Evolutionary conservation across 2,329 filamentous ascomycete genomes (phyloP), one percentile per base, ranked within the genome.

Genomic region (Calonectria honghensis): DNA sequence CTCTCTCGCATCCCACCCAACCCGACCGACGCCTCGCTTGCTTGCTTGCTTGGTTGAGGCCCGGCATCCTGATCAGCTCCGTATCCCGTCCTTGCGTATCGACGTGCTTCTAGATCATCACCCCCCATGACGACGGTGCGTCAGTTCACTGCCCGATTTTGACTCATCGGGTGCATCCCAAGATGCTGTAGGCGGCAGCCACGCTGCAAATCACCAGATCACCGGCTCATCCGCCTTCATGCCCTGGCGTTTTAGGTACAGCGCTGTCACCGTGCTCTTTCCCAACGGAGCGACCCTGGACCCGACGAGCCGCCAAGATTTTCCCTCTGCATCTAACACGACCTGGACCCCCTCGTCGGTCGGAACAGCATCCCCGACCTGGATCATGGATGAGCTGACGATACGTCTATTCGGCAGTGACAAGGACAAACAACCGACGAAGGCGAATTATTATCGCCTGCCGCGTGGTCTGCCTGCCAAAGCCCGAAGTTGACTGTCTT

Each of bases 41-140:
- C 24, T 68, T 37, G 6, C 48, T n/a, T 52, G n/a, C 24, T 68
- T 37, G 6, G 32, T 37, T 51, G 50, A 68, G 45, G 45, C 65
- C 50, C 65, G 48, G 45, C 65, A 57, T 27, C 65, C 16, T 68
- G 48, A 41, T 45, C 24, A 52, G 32, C 50, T 35, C 65, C 65
- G 65, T 27, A 37, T 51, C 18, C 57, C 50, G 48, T 51, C 65
- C 14, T n/a, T 29, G 31, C 39, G 65, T 18, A 14, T 68, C 65
- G 32, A 52, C 65, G n/a, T 54, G 65, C 35, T 68, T 68, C 65
- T 37, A 68, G 65, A 68, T 68, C 65, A 41, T 45, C 65, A 31
- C 65, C 51, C 65, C 64, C 29, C 31, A 68, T 51, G 48, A 51
- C 48, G 65, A 65, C 31, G 61, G 61, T 50, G 61, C 61, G 61